These are phyloP conservation scores for Biscutella laevigata DNA, from an alignment of 441 rosid genomes.

Conservation along the genomic window DNA sequence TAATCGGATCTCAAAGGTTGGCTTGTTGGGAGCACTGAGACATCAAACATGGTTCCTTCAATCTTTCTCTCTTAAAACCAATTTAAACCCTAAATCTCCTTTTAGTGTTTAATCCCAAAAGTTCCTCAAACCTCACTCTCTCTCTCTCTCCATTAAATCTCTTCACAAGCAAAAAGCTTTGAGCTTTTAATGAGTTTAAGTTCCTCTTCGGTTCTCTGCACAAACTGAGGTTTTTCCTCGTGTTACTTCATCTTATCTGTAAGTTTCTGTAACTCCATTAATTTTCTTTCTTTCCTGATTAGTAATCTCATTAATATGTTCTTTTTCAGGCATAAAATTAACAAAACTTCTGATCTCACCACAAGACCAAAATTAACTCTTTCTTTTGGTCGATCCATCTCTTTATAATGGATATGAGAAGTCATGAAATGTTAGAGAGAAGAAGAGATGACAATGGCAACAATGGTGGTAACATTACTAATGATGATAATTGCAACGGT, in stretches of 20 bases:
- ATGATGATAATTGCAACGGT: constrained; percentile 31
- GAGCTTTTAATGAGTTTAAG: constrained; percentile 25
- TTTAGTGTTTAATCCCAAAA: constrained; percentile 17
- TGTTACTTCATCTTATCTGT: constrained; percentile 21
- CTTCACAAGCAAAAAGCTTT: constrained; percentile 19
- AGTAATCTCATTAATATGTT: constrained; percentile 20
- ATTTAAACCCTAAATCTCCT: constrained; percentile 10
- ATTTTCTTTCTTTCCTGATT: neutral
- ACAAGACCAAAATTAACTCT: too few species aligned
- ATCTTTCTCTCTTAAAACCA: constrained; percentile 3
- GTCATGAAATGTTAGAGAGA: constrained; percentile 33
- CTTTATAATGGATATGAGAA: constrained; percentile 33
- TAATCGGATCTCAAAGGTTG: constrained; percentile 50
- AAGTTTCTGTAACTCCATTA: constrained; percentile 20
- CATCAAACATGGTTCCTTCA: constrained; percentile 34
- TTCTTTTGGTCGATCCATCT: neutral
- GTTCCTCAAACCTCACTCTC: neutral
- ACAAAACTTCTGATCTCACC: too few species aligned
- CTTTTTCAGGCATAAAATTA: constrained; percentile 22
- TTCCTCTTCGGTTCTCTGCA: constrained; percentile 23
- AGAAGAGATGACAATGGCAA: constrained; percentile 42
- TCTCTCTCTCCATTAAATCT: constrained; percentile 22
- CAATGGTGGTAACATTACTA: constrained; percentile 16
- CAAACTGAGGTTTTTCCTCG: constrained; percentile 19
- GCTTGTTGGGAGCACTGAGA: constrained; percentile 64